These are phyloP conservation scores for Lolium multiflorum DNA, from an alignment of 176 grass and related monocot genomes.

Conservation along the genomic window DNA sequence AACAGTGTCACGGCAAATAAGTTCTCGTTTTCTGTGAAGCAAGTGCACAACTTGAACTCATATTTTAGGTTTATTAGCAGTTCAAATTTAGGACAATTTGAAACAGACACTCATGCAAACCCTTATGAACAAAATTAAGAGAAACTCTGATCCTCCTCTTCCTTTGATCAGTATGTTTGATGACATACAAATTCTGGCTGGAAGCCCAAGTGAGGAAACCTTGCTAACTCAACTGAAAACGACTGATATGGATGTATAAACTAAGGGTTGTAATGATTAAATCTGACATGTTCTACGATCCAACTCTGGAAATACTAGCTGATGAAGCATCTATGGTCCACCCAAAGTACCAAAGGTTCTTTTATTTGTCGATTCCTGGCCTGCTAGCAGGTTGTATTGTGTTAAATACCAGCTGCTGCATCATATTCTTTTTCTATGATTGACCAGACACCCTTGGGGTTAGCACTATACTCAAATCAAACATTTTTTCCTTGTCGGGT, in stretches of 20 bases:
- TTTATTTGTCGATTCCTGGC: too few species aligned
- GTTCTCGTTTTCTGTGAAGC: conserved; percentile 1
- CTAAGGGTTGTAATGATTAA: too few species aligned
- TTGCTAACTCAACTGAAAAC: too few species aligned
- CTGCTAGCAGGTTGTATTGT: too few species aligned
- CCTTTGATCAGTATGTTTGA: neutral
- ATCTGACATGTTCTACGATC: too few species aligned
- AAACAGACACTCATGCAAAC: neutral
- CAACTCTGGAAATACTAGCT: too few species aligned
- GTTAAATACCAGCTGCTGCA: too few species aligned
- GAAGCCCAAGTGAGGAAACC: neutral
- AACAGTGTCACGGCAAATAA: neutral
- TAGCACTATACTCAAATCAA: conserved; percentile 49
- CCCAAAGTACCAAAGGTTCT: too few species aligned
- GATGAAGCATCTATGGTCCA: too few species aligned
- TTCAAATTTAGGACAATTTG: neutral
- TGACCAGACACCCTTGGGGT: conserved; percentile 55
- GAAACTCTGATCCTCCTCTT: neutral
- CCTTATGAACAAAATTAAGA: neutral
- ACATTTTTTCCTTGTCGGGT: conserved; percentile 54
- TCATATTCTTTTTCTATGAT: conserved; percentile 59
- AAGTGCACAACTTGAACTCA: neutral
- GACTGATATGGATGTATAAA: too few species aligned
- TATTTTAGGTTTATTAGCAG: neutral
- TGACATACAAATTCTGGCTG: neutral